Percentiles rank a stretch among this genome's conserved stretches.
phyloP scores from a whole-genome alignment of 176 grass and related monocot genomes.

The Raddia distichophylla region DNA sequence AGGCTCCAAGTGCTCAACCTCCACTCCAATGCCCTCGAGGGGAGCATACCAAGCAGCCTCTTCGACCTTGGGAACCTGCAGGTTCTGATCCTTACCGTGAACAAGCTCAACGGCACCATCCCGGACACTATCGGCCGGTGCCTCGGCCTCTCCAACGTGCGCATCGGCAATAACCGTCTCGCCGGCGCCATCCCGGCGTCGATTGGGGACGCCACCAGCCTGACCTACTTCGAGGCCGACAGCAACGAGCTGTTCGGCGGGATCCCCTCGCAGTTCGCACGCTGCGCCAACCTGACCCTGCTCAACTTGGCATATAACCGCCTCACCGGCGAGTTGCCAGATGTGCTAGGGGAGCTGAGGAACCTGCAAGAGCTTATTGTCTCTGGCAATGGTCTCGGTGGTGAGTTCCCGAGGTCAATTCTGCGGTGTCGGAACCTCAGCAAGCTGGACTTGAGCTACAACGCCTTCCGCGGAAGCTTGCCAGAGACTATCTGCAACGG shows the following conservation, averaged over 20 bases:
- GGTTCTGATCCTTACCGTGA: slow-evolving; percentile 82
- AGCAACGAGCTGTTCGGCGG: slow-evolving; percentile 68
- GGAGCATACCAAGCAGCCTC: slow-evolving; percentile 69
- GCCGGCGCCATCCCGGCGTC: slow-evolving; percentile 66
- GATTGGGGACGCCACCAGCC: slow-evolving; percentile 66
- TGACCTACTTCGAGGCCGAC: slow-evolving; percentile 92
- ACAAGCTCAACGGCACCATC: slow-evolving; percentile 76
- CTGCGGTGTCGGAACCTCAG: slow-evolving; percentile 81
- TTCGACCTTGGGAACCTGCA: slow-evolving; percentile 66
- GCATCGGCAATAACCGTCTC: slow-evolving; percentile 79
- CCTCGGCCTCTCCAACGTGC: slow-evolving; percentile 71
- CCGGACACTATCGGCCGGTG: slow-evolving; percentile 62
- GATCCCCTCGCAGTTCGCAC: slow-evolving; percentile 66
- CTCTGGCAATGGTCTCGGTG: slow-evolving; percentile 62
- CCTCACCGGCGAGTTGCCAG: slow-evolving; percentile 63
- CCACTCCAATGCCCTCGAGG: slow-evolving; percentile 85
- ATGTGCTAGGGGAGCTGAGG: slow-evolving; percentile 62
- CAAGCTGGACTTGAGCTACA: slow-evolving; percentile 92
- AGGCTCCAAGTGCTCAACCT: slow-evolving; percentile 77
- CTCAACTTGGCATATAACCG: slow-evolving; percentile 78
- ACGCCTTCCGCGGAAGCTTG: slow-evolving; percentile 58
- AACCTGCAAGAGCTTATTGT: slow-evolving; percentile 85
- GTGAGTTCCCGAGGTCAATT: slow-evolving; percentile 66
- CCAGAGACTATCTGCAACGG: slow-evolving; percentile 66
- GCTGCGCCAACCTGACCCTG: slow-evolving; percentile 86